phyloP scores from a whole-genome alignment of 2,329 filamentous ascomycete species.

The Macrophomina phaseolina region DNA sequence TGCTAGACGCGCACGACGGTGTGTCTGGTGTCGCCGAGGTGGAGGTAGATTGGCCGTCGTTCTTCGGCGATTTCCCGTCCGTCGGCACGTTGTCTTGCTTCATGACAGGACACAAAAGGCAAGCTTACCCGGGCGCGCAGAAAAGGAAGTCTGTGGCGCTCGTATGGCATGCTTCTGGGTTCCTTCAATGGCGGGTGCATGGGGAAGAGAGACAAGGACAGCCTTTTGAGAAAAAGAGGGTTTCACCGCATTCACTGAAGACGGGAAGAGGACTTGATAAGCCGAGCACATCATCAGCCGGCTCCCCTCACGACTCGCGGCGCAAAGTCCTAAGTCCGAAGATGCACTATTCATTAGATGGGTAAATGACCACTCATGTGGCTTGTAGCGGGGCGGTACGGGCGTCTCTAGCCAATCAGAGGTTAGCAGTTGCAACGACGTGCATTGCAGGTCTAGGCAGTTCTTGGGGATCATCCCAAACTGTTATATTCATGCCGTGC shows the following conservation, averaged over 20 bases:
- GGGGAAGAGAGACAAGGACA: background rate
- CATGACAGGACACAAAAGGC: background rate
- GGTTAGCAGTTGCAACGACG: background rate
- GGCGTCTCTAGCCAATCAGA: background rate
- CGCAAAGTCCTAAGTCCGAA: constrained; percentile 13
- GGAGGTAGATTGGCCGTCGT: background rate
- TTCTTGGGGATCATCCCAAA: background rate
- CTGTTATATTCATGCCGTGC: background rate
- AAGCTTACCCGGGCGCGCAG: background rate
- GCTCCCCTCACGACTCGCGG: constrained; percentile 20
- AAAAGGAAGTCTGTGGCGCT: background rate
- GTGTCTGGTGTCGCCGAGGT: background rate
- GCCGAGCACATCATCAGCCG: constrained; percentile 6
- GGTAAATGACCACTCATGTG: background rate
- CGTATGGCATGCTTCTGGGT: background rate
- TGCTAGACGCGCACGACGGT: background rate
- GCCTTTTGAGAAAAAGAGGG: background rate
- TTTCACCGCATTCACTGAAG: background rate
- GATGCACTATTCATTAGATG: background rate
- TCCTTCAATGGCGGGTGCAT: background rate
- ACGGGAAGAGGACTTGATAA: background rate
- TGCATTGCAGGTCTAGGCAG: background rate
- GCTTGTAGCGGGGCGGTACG: background rate
- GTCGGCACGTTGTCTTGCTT: background rate
- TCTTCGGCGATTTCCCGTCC: background rate